phyloP scores from a whole-genome alignment of 2,329 filamentous ascomycete genomes.

The Setomelanomma holmii region DNA sequence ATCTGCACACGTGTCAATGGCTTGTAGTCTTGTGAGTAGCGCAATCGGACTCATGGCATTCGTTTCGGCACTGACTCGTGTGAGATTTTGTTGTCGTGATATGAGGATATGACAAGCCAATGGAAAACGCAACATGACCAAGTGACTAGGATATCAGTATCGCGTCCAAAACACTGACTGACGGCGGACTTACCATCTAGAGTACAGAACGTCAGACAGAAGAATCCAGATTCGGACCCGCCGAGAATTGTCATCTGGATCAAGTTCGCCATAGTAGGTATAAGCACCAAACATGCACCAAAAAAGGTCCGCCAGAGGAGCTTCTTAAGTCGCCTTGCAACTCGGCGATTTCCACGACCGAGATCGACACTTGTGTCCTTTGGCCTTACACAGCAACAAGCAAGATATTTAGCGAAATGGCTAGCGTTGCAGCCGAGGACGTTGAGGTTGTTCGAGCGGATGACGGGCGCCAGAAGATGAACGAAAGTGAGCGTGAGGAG shows the following conservation, averaged over 20 bases:
- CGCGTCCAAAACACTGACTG: background rate
- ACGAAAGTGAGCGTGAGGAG: constrained; percentile 51
- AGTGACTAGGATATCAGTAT: constrained; percentile 35
- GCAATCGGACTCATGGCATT: background rate
- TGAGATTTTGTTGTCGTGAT: constrained; percentile 21
- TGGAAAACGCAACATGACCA: constrained; percentile 44
- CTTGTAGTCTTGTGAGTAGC: background rate
- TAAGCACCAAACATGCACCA: constrained; percentile 47
- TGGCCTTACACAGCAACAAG: constrained; percentile 12
- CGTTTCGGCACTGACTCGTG: constrained; percentile 13
- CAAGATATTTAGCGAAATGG: constrained; percentile 21
- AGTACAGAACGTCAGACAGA: constrained; percentile 51
- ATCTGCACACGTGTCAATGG: background rate
- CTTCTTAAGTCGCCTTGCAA: constrained; percentile 30
- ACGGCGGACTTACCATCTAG: constrained; percentile 45
- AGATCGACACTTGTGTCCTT: constrained; percentile 9
- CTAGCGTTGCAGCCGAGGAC: constrained; percentile 15
- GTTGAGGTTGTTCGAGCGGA: constrained; percentile 21
- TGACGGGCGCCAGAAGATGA: constrained; percentile 42
- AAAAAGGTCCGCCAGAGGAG: constrained; percentile 39
- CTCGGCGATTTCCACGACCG: constrained; percentile 20
- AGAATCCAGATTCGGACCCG: constrained; percentile 49
- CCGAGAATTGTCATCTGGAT: constrained; percentile 35
- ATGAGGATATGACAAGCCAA: constrained; percentile 42
- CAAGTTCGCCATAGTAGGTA: constrained; percentile 51